These are phyloP conservation scores for Apophysomyces trapeziformis DNA, from an alignment of 371 early-diverging fungal species.

Conservation along the genomic window DNA sequence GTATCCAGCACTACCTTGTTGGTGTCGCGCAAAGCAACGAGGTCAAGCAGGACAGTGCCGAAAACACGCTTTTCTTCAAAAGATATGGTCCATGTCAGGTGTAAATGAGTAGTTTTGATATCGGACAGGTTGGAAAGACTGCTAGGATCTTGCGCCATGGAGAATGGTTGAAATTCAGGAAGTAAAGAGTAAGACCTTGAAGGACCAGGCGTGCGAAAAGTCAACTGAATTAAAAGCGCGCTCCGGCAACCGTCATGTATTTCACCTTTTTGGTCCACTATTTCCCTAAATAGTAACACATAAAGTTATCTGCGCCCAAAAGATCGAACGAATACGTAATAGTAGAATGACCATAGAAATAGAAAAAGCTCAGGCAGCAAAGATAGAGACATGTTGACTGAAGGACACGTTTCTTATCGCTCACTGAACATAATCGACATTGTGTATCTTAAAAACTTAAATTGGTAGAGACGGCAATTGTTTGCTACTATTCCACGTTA, in stretches of 20 bases:
- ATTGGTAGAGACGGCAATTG: no score
- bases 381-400: no score
- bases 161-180: conserved; percentile 4
- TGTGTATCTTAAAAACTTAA: no score
- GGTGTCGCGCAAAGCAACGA: conserved; percentile 51
- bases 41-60: conserved; percentile 66
- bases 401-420: no score
- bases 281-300: neutral
- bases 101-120: conserved; percentile 69
- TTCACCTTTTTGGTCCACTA: neutral
- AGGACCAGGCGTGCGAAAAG: conserved; percentile 5
- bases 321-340: no score
- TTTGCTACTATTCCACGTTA: no score
- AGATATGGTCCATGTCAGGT: conserved; percentile 74
- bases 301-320: no score
- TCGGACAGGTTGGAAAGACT: conserved; percentile 82
- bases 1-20: conserved; percentile 75
- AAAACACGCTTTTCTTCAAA: conserved; percentile 67
- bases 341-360: no score
- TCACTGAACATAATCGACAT: no score
- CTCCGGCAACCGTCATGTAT: no score
- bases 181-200: conserved; percentile 11
- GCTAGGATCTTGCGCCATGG: conserved; percentile 68
- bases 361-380: no score
- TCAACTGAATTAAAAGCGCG: no score